Evolutionary conservation across 129 eudicot genomes (phyloP).

Genomic region (Scalesia atractyloides): DNA sequence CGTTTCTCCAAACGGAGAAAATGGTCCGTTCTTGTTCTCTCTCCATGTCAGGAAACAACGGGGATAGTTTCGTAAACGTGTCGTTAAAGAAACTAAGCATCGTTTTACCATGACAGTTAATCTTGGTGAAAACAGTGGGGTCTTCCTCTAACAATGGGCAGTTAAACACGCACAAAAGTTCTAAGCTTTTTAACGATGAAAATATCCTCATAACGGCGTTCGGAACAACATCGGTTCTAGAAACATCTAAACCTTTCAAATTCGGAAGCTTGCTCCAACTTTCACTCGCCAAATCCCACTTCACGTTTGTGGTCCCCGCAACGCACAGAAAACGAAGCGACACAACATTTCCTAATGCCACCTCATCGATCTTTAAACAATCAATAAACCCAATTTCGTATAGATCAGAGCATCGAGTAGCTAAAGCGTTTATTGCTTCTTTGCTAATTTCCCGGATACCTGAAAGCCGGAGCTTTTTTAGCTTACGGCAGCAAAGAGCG

Average conservation of each 20-base stretch:
- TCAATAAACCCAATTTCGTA: constrained; percentile 80
- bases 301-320: constrained; percentile 75
- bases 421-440: constrained; percentile 67
- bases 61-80: constrained; percentile 56
- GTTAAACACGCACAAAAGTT: constrained; percentile 73
- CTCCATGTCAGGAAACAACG: constrained; percentile 60
- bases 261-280: constrained; percentile 67
- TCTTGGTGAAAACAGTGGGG: constrained; percentile 54
- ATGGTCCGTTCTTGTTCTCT: constrained; percentile 53
- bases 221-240: constrained; percentile 73
- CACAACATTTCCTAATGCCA: constrained; percentile 58
- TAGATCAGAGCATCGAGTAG: constrained; percentile 59
- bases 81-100: constrained; percentile 65
- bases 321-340: constrained; percentile 78
- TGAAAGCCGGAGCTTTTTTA: constrained; percentile 67
- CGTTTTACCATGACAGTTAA: constrained; percentile 63
- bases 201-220: constrained; percentile 52
- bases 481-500: constrained; percentile 68
- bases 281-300: constrained; percentile 67
- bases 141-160: constrained; percentile 73
- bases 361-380: constrained; percentile 72
- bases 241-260: constrained; percentile 85
- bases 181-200: constrained; percentile 52
- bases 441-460: constrained; percentile 77
- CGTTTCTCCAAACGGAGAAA: constrained; percentile 70